Evolutionary conservation across 2,329 filamentous ascomycete genomes (phyloP).

Genomic region (Lachnellula occidentalis): DNA sequence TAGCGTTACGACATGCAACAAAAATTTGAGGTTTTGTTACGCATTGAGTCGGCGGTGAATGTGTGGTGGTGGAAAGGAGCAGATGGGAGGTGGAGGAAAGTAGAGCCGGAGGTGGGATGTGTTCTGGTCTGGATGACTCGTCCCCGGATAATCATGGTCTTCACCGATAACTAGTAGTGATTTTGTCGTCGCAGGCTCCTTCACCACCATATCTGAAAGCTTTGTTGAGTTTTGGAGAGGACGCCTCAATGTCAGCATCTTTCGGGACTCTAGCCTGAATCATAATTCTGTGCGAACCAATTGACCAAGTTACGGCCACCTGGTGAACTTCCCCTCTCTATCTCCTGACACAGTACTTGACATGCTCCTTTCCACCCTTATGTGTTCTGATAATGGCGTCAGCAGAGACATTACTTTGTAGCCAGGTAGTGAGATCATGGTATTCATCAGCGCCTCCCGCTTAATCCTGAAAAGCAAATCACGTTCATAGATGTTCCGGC

Average conservation of each 20-base stretch:
- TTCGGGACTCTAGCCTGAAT: conserved; percentile 47
- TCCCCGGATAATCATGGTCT: too few relatives aligned
- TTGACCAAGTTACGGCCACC: conserved; percentile 43
- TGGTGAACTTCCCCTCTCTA: conserved; percentile 41
- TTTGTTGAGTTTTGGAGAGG: conserved; percentile 35
- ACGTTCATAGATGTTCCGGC: conserved; percentile 58
- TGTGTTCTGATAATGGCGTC: conserved; percentile 49
- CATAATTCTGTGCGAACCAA: conserved; percentile 44
- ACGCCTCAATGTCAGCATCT: conserved; percentile 39
- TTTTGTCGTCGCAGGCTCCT: conserved; percentile 53
- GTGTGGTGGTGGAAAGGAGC: too few relatives aligned
- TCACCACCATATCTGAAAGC: conserved; percentile 56
- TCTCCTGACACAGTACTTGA: conserved; percentile 47
- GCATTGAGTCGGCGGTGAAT: too few relatives aligned
- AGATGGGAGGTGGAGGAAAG: too few relatives aligned
- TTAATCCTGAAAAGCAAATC: conserved; percentile 49
- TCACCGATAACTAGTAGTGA: conserved; percentile 40
- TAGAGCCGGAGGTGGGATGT: too few relatives aligned
- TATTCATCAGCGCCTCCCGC: conserved; percentile 34
- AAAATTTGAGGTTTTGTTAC: too few relatives aligned
- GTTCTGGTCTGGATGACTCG: too few relatives aligned
- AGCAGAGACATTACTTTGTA: conserved; percentile 51
- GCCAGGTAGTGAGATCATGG: conserved; percentile 49
- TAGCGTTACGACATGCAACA: too few relatives aligned
- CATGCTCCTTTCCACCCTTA: conserved; percentile 43